A percentile compares a stretch with the other conserved stretches of the same genome.
These are phyloP conservation scores for Trichophyton schoenleinii DNA, from an alignment of 2,329 filamentous ascomycete genomes.

Conservation along the genomic window DNA sequence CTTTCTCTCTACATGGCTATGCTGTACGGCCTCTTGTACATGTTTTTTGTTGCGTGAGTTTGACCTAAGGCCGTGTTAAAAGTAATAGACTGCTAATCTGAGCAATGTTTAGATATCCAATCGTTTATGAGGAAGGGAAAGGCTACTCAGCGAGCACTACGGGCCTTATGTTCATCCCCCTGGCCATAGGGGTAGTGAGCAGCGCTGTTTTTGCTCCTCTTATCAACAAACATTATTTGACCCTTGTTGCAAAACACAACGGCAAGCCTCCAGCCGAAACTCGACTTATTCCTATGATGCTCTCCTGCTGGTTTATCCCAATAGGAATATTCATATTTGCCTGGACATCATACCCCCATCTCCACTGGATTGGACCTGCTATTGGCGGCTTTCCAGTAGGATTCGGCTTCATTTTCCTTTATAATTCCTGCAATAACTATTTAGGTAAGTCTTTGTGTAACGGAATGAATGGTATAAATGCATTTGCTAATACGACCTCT, in stretches of 20 bases:
- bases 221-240: constrained; percentile 72
- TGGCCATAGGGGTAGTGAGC: constrained; percentile 60
- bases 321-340: constrained; percentile 56
- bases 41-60: constrained; percentile 42
- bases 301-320: constrained; percentile 59
- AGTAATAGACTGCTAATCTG: constrained; percentile 10
- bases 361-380: constrained; percentile 60
- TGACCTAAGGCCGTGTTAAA: constrained; percentile 28
- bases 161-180: constrained; percentile 75
- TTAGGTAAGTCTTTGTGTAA: constrained; percentile 29
- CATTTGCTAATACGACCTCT: constrained; percentile 11
- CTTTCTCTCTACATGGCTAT: constrained; percentile 79
- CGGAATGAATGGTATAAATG: too few species aligned
- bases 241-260: constrained; percentile 47
- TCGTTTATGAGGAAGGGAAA: constrained; percentile 67
- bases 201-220: constrained; percentile 56
- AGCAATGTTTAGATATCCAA: constrained; percentile 29
- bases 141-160: constrained; percentile 61
- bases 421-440: constrained; percentile 68
- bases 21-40: constrained; percentile 42
- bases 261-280: constrained; percentile 65
- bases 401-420: constrained; percentile 73
- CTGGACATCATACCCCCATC: constrained; percentile 52
- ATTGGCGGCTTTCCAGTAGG: constrained; percentile 61
- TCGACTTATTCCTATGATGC: constrained; percentile 73